These are phyloP conservation scores for Trichoderma asperelloides DNA, from an alignment of 495 filamentous ascomycete species.

Conservation along the genomic window DNA sequence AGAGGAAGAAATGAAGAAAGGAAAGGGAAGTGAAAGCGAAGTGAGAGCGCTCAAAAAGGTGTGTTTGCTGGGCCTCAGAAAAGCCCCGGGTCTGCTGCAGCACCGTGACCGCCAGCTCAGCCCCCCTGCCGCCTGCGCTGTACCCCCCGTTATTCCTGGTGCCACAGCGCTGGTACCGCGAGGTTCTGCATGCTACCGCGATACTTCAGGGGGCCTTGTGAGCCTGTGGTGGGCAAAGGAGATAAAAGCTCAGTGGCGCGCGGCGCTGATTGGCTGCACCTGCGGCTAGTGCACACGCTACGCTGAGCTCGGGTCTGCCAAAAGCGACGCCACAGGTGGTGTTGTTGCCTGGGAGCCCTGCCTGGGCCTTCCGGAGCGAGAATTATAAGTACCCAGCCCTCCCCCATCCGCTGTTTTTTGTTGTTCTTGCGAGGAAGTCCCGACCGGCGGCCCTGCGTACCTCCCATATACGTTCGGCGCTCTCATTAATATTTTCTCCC, in stretches of 20 bases:
- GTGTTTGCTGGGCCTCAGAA: not conserved
- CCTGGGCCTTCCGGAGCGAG: constrained; percentile 16
- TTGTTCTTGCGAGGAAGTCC: constrained; percentile 34
- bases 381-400: constrained; percentile 41
- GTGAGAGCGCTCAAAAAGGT: not conserved
- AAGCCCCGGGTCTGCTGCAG: not conserved
- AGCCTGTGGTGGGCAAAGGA: constrained; percentile 9
- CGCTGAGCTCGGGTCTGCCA: constrained; percentile 12
- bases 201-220: constrained; percentile 12
- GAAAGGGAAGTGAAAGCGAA: not conserved
- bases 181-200: constrained; percentile 7
- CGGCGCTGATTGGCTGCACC: not conserved
- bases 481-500: constrained; percentile 24
- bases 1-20: not conserved
- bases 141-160: not conserved
- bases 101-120: constrained; percentile 6
- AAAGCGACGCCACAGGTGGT: constrained; percentile 22
- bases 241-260: constrained; percentile 20
- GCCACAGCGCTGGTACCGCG: constrained; percentile 9
- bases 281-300: not conserved
- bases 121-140: not conserved
- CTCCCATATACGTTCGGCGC: constrained; percentile 29
- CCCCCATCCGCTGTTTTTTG: constrained; percentile 34
- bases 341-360: constrained; percentile 26
- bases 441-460: constrained; percentile 38